Base-by-base conservation (phyloP, 2,329 filamentous ascomycete species). In the Epichloe bromicola region DNA sequence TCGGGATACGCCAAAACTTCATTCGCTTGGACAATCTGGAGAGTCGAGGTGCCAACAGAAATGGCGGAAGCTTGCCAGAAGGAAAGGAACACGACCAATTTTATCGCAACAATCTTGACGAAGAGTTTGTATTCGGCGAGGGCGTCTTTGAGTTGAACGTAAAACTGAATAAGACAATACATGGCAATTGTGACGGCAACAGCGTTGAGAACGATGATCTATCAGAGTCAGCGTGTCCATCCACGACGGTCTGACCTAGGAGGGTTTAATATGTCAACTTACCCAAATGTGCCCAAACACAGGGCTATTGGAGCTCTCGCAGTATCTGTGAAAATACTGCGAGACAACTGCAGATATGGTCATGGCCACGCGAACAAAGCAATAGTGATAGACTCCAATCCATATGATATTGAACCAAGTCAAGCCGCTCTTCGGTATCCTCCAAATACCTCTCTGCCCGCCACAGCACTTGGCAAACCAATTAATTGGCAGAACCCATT, bases 321-420 rank as follows among this genome's bases (percentile, higher is more conserved):
- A 95, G 64, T 93, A 94, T 33, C 74, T 71, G 33, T 76, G 76
- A 55, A 78, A 77, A 51, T 82, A 77, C 65, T 95, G 79, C 0
- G 85, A 80, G 37, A 86, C 67, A 19, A 93, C 85, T 1, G 88
- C 83, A 15, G 86, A 80, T 53, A 91, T 74, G 34, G 88, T 93
- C 76, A 89, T 88, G 60, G 83, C 68, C 17, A 91, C 83, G 44
- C 86, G 80, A 55, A 91, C 80, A 60, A 91, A 82, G 69, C 86
- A 89, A 69, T 93, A 94, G 61, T 94, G 88, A 67, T 90, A 94
- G 51, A 93, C 76, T 50, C 83, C 82, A 45, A 86, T 76, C 85
- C 85, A 93, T 58, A 90, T 75, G 53, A 90, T 81, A 64, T 95
- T 95, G 70, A 94, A 94, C 87, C 87, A 93, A 1, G 88, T 94